Percentiles rank a stretch among this genome's conserved stretches.
These are phyloP conservation scores for Alternaria arbusti DNA, from an alignment of 2,329 filamentous ascomycete species.

Conservation along the genomic window DNA sequence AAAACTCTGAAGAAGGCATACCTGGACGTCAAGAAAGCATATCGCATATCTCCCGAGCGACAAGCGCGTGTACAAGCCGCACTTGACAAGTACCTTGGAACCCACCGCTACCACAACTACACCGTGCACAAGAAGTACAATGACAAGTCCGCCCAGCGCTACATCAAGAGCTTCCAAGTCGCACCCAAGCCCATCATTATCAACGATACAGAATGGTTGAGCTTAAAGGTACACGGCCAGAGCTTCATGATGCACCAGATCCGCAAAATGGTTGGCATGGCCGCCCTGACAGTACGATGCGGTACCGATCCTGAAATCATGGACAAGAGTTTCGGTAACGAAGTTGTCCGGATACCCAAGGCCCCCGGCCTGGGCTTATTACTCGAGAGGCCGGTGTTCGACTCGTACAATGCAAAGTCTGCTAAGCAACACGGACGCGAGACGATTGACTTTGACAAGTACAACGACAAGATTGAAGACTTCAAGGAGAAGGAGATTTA, in stretches of 20 bases:
- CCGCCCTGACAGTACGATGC: conserved; percentile 80
- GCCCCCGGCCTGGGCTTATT: conserved; percentile 87
- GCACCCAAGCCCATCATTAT: conserved; percentile 73
- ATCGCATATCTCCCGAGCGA: conserved; percentile 77
- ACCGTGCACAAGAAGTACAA: conserved; percentile 84
- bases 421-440: conserved; percentile 68
- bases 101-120: conserved; percentile 95
- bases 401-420: conserved; percentile 81
- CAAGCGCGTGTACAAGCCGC: conserved; percentile 77
- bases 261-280: conserved; percentile 98
- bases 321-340: conserved; percentile 72
- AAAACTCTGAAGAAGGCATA: conserved; percentile 77
- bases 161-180: conserved; percentile 90
- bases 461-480: conserved; percentile 77
- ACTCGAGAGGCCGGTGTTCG: conserved; percentile 89
- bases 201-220: conserved; percentile 92
- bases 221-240: conserved; percentile 94
- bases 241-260: conserved; percentile 99
- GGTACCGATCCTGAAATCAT: conserved; percentile 78
- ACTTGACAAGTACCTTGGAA: conserved; percentile 79
- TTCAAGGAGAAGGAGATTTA: conserved; percentile 97
- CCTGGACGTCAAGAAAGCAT: conserved; percentile 79
- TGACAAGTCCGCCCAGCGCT: conserved; percentile 85
- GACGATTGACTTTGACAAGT: conserved; percentile 78
- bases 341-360: conserved; percentile 86